Evolutionary conservation across 257 asterid genomes (phyloP).

Genomic region (Nicotiana undulata): DNA sequence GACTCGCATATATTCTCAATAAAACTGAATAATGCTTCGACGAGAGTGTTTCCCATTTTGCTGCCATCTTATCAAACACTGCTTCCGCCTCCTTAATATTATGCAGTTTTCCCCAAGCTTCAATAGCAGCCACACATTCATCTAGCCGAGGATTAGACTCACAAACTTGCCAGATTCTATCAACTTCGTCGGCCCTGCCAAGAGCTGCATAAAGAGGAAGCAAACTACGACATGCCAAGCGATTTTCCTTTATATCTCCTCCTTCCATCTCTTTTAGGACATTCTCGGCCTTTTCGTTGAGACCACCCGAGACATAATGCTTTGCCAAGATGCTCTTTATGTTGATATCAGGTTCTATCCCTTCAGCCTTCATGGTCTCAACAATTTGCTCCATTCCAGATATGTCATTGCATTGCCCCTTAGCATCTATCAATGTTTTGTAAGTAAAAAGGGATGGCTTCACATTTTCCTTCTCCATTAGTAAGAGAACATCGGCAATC

Average conservation of each 20-base stretch:
- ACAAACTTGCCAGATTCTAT: conserved; percentile 58
- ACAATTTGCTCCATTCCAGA: conserved; percentile 60
- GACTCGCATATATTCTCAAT: conserved; percentile 48
- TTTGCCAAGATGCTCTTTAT: conserved; percentile 30
- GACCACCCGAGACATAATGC: conserved; percentile 37
- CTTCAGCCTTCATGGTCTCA: conserved; percentile 56
- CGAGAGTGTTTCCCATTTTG: conserved; percentile 20
- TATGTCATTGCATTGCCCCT: conserved; percentile 57
- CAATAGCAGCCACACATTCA: conserved; percentile 50
- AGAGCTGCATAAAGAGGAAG: conserved; percentile 71
- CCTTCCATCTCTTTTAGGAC: conserved; percentile 65
- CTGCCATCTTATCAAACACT: conserved; percentile 35
- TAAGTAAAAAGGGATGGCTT: conserved; percentile 55
- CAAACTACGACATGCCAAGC: conserved; percentile 30
- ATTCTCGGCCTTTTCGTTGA: conserved; percentile 56
- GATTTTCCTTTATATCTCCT: conserved; percentile 28
- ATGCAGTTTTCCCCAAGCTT: conserved; percentile 66
- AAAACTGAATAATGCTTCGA: conserved; percentile 33
- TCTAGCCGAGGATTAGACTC: conserved; percentile 33
- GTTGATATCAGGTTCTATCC: conserved; percentile 30
- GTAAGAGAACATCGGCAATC: conserved; percentile 51
- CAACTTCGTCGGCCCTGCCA: conserved; percentile 53
- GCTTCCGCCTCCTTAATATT: conserved; percentile 61
- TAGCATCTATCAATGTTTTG: conserved; percentile 45
- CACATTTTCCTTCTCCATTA: conserved; percentile 64